Percentiles rank a stretch among this genome's conserved stretches.
Conservation (phyloP, 352 stramenopile species). For the Globisporangium nagaii region DNA sequence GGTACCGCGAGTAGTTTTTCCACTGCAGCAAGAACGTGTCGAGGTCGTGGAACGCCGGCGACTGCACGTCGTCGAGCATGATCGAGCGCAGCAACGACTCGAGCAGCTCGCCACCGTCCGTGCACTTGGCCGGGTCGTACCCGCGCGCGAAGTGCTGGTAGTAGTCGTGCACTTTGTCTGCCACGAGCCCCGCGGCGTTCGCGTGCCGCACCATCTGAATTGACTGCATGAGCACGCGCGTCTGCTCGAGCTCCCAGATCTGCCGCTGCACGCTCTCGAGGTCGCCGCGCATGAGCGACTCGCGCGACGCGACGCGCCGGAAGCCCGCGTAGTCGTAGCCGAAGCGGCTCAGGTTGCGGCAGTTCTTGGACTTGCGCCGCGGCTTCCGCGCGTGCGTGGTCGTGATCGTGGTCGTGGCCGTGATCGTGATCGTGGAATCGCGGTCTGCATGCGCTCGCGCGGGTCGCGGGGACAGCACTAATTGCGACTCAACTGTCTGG, state of each 20-base stretch:
- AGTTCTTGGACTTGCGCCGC: constrained; percentile 36
- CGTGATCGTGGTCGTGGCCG: not conserved
- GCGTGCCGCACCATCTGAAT: constrained; percentile 34
- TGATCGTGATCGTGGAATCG: too few species aligned
- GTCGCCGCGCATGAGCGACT: constrained; percentile 21
- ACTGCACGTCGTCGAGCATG: constrained; percentile 45
- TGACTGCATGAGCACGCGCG: constrained; percentile 33
- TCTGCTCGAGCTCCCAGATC: constrained; percentile 38
- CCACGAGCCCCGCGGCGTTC: constrained; percentile 32
- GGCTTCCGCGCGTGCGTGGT: not conserved
- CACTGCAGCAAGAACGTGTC: constrained; percentile 53
- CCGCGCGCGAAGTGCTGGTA: constrained; percentile 41
- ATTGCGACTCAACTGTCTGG: not conserved
- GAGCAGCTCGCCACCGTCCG: constrained; percentile 12
- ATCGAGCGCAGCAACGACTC: constrained; percentile 41
- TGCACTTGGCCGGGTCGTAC: constrained; percentile 28
- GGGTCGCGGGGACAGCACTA: not conserved
- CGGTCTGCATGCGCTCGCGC: too few species aligned
- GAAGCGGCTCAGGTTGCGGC: constrained; percentile 26
- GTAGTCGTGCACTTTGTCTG: constrained; percentile 38
- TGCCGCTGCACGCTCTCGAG: constrained; percentile 31
- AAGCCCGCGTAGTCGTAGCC: constrained; percentile 26
- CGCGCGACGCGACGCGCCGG: constrained; percentile 20
- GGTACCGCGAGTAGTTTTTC: constrained; percentile 59
- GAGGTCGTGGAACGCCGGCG: constrained; percentile 36